Evolutionary conservation across 2,329 filamentous ascomycete species (phyloP), one percentile per base, ranked within the genome.

Genomic region (Coniochaeta ligniaria): DNA sequence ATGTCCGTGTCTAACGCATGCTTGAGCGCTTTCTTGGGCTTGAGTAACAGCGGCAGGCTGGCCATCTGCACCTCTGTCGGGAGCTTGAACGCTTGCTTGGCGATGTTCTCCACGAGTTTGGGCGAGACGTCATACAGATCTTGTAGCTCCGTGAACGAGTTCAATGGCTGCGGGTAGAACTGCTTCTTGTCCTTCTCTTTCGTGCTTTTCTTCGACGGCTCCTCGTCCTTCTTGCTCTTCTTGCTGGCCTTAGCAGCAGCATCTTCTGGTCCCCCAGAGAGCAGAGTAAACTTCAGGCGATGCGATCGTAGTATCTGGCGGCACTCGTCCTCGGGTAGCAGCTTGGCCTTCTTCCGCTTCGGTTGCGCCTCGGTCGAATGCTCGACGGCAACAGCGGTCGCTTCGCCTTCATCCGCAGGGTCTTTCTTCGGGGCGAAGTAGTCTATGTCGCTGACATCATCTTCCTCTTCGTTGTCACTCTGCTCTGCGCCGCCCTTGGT

Each of bases 61-160:
- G 85, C 93, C 74, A 98, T 84, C 72, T 99, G 95, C 14, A 99
- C 93, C 74, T 98, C 94, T 0, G 95, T 99, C 14, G 95, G 95
- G 60, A 92, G 79, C 38, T 83, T 85, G 71, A 96, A 99, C 12
- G 90, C 92, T 75, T 98, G 91, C n/a, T 84, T 82, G 16, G 84
- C 79, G 33, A 99, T 79, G 69, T 99, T 99, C 62, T 89, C 85
- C 1, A 86, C 85, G 52, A 99, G 75, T 47, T 87, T 82, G 45
- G 82, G 79, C 4, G 91, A 89, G 47, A 97, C 85, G n/a, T 82
- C 83, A 74, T 94, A 96, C 52, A 79, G 80, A 35, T 80, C 78
- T 41, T 85, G 82, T 61, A 99, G 77, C 68, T 95, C 86, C 47
- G 79, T 77, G 71, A 99, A 98, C 0, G 86, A 85, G 52, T 83